phyloP scores from a whole-genome alignment of 306 rosid species.

The Fragaria ananassa region DNA sequence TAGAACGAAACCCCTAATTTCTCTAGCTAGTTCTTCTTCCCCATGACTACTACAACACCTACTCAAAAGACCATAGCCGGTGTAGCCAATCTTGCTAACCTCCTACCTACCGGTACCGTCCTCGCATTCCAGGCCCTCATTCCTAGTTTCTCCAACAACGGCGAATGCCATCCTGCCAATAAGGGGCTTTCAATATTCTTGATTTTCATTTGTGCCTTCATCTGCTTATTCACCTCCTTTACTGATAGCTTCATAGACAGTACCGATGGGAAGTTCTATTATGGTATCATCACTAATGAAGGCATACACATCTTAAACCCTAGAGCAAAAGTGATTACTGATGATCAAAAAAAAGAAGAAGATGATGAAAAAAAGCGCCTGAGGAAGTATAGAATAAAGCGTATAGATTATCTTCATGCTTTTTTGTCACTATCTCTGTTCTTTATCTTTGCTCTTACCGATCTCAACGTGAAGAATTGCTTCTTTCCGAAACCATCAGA shows the following conservation, averaged over 20 bases:
- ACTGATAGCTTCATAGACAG: constrained; percentile 26
- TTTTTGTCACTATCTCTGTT: constrained; percentile 37
- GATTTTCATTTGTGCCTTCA: constrained; percentile 20
- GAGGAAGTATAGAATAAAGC: constrained; percentile 1
- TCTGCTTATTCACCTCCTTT: constrained; percentile 36
- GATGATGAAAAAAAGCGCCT: not conserved
- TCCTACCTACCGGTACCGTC: constrained; percentile 43
- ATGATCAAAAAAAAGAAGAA: not conserved
- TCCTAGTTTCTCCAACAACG: constrained; percentile 44
- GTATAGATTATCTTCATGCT: constrained; percentile 37
- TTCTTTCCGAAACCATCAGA: constrained; percentile 22
- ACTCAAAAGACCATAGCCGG: constrained; percentile 28
- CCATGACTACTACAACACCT: not conserved
- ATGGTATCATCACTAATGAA: constrained; percentile 30
- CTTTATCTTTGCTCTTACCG: constrained; percentile 40
- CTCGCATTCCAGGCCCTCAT: constrained; percentile 35
- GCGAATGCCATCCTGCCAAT: constrained; percentile 30
- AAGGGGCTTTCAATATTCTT: constrained; percentile 21
- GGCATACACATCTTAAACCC: constrained; percentile 27
- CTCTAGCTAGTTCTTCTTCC: not conserved
- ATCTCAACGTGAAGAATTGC: constrained; percentile 40
- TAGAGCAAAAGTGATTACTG: not conserved
- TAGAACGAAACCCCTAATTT: not conserved
- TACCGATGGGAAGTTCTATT: constrained; percentile 9
- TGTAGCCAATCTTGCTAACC: constrained; percentile 34